A percentile compares a stretch with the other conserved stretches of the same genome.
phyloP scores from a whole-genome alignment of 2,329 filamentous ascomycete species.

The Mycosphaerella arachidis region DNA sequence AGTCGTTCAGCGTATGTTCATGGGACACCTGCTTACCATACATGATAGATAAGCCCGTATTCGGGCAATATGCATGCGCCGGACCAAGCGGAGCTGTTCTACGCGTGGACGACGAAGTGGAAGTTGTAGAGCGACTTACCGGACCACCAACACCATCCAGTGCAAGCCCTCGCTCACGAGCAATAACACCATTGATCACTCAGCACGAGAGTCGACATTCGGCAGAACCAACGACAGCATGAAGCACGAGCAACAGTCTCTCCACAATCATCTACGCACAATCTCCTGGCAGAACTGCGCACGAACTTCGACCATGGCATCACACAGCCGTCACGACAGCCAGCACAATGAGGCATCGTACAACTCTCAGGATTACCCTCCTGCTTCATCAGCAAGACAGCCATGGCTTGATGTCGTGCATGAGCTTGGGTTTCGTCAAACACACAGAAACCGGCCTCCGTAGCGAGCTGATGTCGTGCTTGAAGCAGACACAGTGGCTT shows the following conservation, averaged over 20 bases:
- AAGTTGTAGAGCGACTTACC: conserved; percentile 25
- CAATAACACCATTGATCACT: conserved; percentile 4
- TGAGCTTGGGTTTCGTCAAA: not conserved
- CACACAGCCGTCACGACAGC: no score
- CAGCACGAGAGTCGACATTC: conserved; percentile 1
- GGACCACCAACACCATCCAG: conserved; percentile 10
- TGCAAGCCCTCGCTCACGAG: conserved; percentile 40
- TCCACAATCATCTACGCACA: not conserved
- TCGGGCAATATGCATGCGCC: conserved; percentile 35
- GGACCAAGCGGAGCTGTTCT: conserved; percentile 32
- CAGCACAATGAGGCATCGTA: no score
- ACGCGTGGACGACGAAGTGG: conserved; percentile 31
- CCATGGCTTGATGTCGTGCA: not conserved
- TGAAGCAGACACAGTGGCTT: not conserved
- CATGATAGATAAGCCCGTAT: conserved; percentile 30
- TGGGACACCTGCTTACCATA: not conserved
- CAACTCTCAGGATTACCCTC: not conserved
- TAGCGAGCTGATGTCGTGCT: not conserved
- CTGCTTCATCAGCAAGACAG: not conserved
- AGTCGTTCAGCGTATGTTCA: conserved; percentile 3
- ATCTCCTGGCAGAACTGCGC: not conserved
- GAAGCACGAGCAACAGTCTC: not conserved
- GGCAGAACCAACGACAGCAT: conserved; percentile 7
- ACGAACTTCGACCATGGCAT: no score
- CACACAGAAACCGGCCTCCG: not conserved